phyloP scores from a whole-genome alignment of 2,329 filamentous ascomycete genomes.

The Phymatotrichopsis omnivora region DNA sequence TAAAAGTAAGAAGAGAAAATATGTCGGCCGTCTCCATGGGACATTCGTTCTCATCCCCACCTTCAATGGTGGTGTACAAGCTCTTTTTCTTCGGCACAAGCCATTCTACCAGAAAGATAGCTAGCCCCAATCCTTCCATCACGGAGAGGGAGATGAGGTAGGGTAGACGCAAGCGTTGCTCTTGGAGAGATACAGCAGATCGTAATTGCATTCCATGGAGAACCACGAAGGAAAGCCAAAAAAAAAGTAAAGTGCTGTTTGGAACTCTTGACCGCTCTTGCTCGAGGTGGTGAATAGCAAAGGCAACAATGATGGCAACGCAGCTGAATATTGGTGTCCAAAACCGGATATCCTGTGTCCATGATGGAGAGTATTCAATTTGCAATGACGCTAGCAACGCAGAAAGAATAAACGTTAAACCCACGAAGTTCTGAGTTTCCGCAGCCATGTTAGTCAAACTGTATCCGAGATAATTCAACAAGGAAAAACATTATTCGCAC shows the following conservation, averaged over 20 bases:
- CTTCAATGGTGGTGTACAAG: constrained; percentile 47
- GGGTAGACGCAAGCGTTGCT: constrained; percentile 53
- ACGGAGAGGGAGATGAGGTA: constrained; percentile 71
- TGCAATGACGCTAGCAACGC: constrained; percentile 60
- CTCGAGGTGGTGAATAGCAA: constrained; percentile 74
- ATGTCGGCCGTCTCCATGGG: constrained; percentile 85
- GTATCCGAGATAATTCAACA: too few species aligned
- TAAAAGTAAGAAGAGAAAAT: constrained; percentile 87
- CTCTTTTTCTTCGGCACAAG: constrained; percentile 69
- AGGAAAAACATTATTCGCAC: constrained; percentile 39
- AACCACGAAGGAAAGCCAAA: constrained; percentile 80
- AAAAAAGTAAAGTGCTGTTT: constrained; percentile 81
- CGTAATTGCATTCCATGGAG: constrained; percentile 72
- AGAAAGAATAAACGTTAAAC: constrained; percentile 53
- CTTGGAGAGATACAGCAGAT: constrained; percentile 68
- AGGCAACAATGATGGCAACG: constrained; percentile 62
- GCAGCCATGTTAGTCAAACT: not conserved
- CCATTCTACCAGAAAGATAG: constrained; percentile 74
- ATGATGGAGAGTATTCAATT: constrained; percentile 58
- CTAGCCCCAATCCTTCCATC: constrained; percentile 56
- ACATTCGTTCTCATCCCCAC: constrained; percentile 49
- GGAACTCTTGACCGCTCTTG: constrained; percentile 72
- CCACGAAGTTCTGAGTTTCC: constrained; percentile 8
- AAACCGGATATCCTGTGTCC: constrained; percentile 74
- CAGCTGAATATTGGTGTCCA: constrained; percentile 68